Evolutionary conservation across 805 yeast genomes (phyloP).

Genomic region (Lipomyces orientalis): DNA sequence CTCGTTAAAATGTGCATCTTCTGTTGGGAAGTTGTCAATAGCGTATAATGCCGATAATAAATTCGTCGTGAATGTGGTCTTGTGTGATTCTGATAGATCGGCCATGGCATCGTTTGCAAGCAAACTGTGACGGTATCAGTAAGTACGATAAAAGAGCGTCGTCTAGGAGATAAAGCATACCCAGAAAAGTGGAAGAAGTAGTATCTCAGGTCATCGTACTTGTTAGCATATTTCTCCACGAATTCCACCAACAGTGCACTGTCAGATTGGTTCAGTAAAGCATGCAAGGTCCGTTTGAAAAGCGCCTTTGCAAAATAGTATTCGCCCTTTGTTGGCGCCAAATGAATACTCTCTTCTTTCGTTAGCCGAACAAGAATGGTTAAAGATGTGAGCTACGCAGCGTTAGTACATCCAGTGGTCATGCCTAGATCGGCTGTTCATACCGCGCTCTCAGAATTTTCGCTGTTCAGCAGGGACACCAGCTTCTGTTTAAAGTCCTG

Average conservation of each 20-base stretch:
- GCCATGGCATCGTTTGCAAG: not conserved
- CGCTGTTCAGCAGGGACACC: constrained; percentile 50
- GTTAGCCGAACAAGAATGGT: constrained; percentile 51
- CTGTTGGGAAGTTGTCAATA: constrained; percentile 38
- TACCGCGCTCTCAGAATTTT: constrained; percentile 53
- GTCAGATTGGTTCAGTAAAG: constrained; percentile 46
- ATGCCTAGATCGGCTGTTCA: constrained; percentile 35
- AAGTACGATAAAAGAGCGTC: not conserved
- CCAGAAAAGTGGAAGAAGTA: constrained; percentile 64
- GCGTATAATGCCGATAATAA: constrained; percentile 36
- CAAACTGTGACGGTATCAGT: constrained; percentile 40
- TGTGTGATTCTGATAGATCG: constrained; percentile 6
- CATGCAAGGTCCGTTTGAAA: constrained; percentile 49
- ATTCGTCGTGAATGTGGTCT: constrained; percentile 29
- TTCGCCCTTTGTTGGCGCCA: constrained; percentile 58
- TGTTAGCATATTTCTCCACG: constrained; percentile 56
- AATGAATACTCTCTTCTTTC: constrained; percentile 58
- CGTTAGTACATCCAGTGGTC: not conserved
- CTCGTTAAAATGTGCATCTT: constrained; percentile 36
- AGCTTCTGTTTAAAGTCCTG: constrained; percentile 57
- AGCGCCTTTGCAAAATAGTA: constrained; percentile 68
- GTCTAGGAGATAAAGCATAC: not conserved
- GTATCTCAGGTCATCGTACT: constrained; percentile 78
- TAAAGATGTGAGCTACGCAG: constrained; percentile 32
- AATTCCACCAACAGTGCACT: constrained; percentile 60